Percentiles rank a stretch among this genome's conserved stretches.
phyloP scores from a whole-genome alignment of 106 monocot species.

The Acorus calamus region DNA sequence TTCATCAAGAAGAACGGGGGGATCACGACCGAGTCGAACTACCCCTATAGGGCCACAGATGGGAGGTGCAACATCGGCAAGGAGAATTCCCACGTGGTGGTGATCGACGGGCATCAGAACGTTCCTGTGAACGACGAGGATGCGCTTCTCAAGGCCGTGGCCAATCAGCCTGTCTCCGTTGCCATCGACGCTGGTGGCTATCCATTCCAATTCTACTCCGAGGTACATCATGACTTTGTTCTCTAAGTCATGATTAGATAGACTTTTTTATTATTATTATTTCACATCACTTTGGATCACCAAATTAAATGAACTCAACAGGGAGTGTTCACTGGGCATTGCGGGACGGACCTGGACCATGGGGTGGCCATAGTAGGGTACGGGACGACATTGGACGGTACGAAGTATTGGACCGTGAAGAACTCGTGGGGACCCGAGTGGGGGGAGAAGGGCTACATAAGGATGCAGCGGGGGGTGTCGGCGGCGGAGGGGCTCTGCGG shows the following conservation, averaged over 20 bases:
- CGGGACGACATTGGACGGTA: constrained; percentile 1
- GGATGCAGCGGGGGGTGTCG: constrained; percentile 11
- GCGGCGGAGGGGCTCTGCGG: constrained; percentile 9
- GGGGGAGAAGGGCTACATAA: constrained; percentile 27
- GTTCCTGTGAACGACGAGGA: constrained; percentile 10
- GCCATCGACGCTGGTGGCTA: constrained; percentile 7
- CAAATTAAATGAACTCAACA: too few relatives aligned
- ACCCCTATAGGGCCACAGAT: constrained; percentile 9
- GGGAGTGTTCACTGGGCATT: constrained; percentile 11
- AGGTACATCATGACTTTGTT: background rate
- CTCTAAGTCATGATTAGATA: too few relatives aligned
- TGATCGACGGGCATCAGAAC: constrained; percentile 3
- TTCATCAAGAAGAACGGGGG: constrained; percentile 11
- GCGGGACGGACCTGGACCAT: constrained; percentile 22
- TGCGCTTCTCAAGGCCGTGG: constrained; percentile 18
- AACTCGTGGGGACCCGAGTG: constrained; percentile 24
- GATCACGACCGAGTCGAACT: constrained; percentile 6
- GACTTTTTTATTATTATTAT: too few relatives aligned
- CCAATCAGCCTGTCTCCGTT: constrained; percentile 21
- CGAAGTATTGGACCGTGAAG: constrained; percentile 28
- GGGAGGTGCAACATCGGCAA: constrained; percentile 2
- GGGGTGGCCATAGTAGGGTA: constrained; percentile 16
- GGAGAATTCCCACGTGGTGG: background rate
- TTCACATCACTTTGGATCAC: too few relatives aligned
- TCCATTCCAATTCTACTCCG: constrained; percentile 16